Conservation (phyloP, 352 stramenopile species). For the Phytophthora sp. region DNA sequence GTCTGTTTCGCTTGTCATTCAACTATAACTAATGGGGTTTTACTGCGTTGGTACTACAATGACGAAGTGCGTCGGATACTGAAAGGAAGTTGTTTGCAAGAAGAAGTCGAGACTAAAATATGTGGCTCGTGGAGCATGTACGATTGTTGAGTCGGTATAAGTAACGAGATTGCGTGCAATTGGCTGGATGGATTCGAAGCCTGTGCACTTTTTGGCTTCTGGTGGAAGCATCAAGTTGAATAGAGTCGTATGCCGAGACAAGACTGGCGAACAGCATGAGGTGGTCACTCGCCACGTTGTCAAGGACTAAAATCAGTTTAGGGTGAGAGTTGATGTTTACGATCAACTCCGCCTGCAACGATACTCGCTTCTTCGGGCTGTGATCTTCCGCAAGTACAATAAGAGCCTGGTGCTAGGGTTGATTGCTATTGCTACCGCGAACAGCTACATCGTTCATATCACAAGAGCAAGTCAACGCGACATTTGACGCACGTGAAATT, state of each 20-base stretch:
- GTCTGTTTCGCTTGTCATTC: not conserved
- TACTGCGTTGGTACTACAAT: not conserved
- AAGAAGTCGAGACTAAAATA: not conserved
- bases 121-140: not conserved
- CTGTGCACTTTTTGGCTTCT: not conserved
- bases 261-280: constrained; percentile 6
- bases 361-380: too few relatives aligned
- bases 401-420: too few relatives aligned
- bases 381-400: too few relatives aligned
- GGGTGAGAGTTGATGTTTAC: too few relatives aligned
- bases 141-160: not conserved
- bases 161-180: not conserved
- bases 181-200: not conserved
- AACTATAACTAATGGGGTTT: not conserved
- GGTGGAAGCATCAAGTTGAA: not conserved
- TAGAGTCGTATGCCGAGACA: not conserved
- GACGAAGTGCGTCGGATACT: not conserved
- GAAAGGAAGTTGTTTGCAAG: not conserved
- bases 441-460: not conserved
- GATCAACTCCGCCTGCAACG: too few relatives aligned
- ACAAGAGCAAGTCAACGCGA: not conserved
- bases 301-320: not conserved
- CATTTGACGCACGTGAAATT: constrained; percentile 10
- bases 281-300: constrained; percentile 5
- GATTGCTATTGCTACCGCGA: too few relatives aligned